Base-by-base conservation (phyloP, 768 basidiomycete genomes). In the Psilocybe sp. region DNA sequence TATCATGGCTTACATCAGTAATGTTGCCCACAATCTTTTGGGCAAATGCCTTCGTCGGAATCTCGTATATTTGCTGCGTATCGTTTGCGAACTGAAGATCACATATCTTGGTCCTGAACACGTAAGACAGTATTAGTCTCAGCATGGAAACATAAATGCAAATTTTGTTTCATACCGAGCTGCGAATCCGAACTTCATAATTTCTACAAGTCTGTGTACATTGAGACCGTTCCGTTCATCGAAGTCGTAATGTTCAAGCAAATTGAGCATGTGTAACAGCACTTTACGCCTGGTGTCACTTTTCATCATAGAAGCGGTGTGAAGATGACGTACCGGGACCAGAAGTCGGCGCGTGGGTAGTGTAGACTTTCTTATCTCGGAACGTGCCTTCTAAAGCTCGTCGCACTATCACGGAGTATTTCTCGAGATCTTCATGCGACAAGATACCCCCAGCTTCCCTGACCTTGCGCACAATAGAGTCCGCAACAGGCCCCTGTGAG, bases 231-330 rank as follows among this genome's bases (percentile, higher is more conserved):
- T 84, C 54, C 74, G 66, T 40, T 81, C 81, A 19, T 71, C 69
- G 14, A 76, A 56, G 32, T 79, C 66, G 60, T 80, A 98, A n/a
- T 78, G 75, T 62, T 97, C 94, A 40, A 96, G 69, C 15, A 94
- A 64, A 62, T 98, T 97, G n/a, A 98, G 71, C 78, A 98, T 88
- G 62, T 92, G 88, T 36, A 97, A 69, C 37, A 98, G 70, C n/a
- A 89, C 90, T 75, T 42, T 53, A 19, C 40, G 50, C 20, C n/a
- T 34, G 15, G 4, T 23, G 28, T 5, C 12, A 15, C 33, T 34
- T 15, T 39, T 47, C 14, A 23, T 5, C 37, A 2, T 11, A 20
- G 42, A 18, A 5, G 4, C 6, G 19, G 4, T 3, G 23, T 28
- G n/a, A 35, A 47, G 28, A 34, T 4, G 18, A 63, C 69, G 49